A percentile compares a stretch with the other conserved stretches of the same genome.
Evolutionary conservation across 148 eudicot species (phyloP).

Genomic region (Beta vulgaris): DNA sequence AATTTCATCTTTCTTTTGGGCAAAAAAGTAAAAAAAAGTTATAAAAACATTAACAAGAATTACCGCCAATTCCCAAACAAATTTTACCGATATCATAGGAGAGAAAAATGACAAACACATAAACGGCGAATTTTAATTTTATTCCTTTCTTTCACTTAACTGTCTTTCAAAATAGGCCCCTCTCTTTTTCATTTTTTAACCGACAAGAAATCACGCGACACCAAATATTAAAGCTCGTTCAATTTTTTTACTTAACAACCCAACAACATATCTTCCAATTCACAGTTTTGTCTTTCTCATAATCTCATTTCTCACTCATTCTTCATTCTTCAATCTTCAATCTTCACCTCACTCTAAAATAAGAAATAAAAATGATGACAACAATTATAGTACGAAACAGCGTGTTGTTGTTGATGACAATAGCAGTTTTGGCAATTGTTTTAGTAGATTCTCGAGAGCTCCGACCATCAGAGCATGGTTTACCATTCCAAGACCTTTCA

Average conservation of each 20-base stretch:
- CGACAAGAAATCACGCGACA: slow-evolving; percentile 26
- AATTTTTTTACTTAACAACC: too few species aligned
- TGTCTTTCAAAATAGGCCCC: background rate
- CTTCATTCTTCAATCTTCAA: slow-evolving; percentile 7
- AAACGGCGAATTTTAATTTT: slow-evolving; percentile 15
- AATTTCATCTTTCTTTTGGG: too few species aligned
- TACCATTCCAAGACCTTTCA: slow-evolving; percentile 25
- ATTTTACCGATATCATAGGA: background rate
- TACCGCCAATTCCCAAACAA: background rate
- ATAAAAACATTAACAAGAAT: background rate
- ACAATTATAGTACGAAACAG: background rate
- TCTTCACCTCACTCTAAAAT: background rate
- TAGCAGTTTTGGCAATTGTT: background rate
- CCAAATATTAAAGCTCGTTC: too few species aligned
- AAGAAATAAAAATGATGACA: background rate
- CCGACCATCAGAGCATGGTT: slow-evolving; percentile 39
- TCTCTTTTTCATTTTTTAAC: slow-evolving; percentile 6
- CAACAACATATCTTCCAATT: slow-evolving; percentile 19
- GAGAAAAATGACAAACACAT: slow-evolving; percentile 1
- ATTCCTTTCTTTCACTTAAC: background rate
- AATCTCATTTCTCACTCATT: background rate
- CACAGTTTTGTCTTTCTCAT: background rate
- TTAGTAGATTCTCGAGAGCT: slow-evolving; percentile 30
- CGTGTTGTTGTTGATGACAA: background rate
- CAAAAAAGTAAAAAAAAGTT: too few species aligned